Evolutionary conservation across 2,329 filamentous ascomycete genomes (phyloP), one percentile per base, ranked within the genome.

Genomic region (Akanthomyces dipterigenus): DNA sequence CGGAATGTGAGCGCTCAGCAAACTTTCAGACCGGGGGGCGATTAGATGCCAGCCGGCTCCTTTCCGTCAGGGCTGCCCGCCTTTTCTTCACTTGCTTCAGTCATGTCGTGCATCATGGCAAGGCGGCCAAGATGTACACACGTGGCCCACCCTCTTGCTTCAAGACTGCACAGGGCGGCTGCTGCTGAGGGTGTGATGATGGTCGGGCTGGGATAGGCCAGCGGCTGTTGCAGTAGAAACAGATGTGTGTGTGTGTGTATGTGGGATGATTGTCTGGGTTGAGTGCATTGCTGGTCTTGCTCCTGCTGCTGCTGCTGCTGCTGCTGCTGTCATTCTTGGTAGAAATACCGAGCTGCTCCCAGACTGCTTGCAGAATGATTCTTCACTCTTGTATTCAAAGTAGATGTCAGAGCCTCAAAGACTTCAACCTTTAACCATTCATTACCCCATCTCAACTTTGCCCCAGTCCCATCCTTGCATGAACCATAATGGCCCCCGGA

Each of bases 121-220:
- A 60, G 48, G 57, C 57, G 48, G 24, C 57, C 36, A 38, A 45
- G 57, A n/a, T 22, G 34, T 49, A 38, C 38, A 60, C 57, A 60
- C 57, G 57, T 53, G 57, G 45, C 5, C 57, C 49, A 53, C 56
- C 56, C 40, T 48, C n/a, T 43, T 38, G 34, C 48, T 12, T 7
- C 42, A 57, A n/a, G 26, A 57, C 3, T 14, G n/a, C 26, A 34
- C 43, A 40, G 14, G 28, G 42, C 20, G 31, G 34, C 16, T 14
- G 22, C 28, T 20, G 34, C 12, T 31, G 55, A 58, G 55, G 43
- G 55, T 57, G 55, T 48, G 45, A 12, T 49, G 36, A 20, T 50
- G 45, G 16, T 58, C 55, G 36, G 45, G 55, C 45, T 50, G 45
- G 34, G 28, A 38, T 8, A 31, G 36, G 45, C 16, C 18, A 16